phyloP scores from a whole-genome alignment of 1,284 basidiomycete species.

The Ganoderma multipileum region DNA sequence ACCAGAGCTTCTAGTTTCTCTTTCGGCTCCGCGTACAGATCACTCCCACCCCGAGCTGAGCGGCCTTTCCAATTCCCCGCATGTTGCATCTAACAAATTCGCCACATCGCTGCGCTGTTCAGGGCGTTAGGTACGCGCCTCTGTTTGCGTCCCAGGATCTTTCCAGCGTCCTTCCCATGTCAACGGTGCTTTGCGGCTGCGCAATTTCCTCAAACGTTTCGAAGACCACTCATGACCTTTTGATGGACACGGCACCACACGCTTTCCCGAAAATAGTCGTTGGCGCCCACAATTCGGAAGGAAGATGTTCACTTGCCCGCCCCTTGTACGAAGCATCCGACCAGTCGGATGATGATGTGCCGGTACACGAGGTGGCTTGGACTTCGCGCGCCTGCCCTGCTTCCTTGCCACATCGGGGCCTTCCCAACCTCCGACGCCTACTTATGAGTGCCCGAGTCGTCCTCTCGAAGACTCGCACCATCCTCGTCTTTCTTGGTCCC shows the following conservation, averaged over 20 bases:
- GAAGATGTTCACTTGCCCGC: neutral
- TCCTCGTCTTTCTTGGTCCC: neutral
- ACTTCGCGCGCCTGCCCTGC: neutral
- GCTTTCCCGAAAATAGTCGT: neutral
- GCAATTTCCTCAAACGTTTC: neutral
- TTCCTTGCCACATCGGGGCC: neutral
- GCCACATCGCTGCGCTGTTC: neutral
- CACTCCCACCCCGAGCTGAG: neutral
- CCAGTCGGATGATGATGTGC: neutral
- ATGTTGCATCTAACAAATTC: neutral
- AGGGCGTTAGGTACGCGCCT: neutral
- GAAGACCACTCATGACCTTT: neutral
- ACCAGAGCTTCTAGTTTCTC: neutral
- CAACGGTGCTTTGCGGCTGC: neutral
- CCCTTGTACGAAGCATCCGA: neutral
- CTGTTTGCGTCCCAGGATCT: neutral
- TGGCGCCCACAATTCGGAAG: neutral
- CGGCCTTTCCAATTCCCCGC: neutral
- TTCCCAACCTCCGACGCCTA: neutral
- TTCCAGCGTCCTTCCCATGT: neutral
- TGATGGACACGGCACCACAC: neutral
- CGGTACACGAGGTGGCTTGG: neutral
- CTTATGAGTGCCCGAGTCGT: neutral
- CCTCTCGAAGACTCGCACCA: neutral
- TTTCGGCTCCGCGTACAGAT: neutral